phyloP scores from a whole-genome alignment of 2,329 filamentous ascomycete species.

The Geoglossum cookeanum region DNA sequence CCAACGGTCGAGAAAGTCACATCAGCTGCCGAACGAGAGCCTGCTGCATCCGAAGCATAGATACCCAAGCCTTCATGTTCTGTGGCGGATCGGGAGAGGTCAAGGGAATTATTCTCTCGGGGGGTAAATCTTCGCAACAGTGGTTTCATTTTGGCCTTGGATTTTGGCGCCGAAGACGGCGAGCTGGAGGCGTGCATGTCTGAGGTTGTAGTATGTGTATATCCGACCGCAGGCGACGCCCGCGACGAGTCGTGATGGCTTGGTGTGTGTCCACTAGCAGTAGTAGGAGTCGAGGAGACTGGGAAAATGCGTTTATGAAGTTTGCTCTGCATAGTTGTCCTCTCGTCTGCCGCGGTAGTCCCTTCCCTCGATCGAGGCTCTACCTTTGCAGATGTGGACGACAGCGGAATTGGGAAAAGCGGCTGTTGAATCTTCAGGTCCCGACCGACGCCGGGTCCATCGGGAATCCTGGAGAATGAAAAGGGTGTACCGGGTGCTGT shows the following conservation, averaged over 20 bases:
- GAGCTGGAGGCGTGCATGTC: conserved; percentile 5
- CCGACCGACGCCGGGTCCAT: neutral
- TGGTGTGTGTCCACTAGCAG: conserved; percentile 1
- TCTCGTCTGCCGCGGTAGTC: conserved; percentile 2
- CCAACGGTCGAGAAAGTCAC: conserved; percentile 23
- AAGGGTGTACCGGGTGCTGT: neutral
- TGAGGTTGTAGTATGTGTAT: neutral
- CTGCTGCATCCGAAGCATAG: conserved; percentile 23
- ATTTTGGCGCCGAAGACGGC: conserved; percentile 9
- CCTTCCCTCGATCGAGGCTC: neutral
- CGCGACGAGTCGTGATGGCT: neutral
- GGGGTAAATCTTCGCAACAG: conserved; percentile 33
- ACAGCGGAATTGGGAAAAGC: neutral
- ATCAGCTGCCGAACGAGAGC: conserved; percentile 23
- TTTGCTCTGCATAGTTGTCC: conserved; percentile 17
- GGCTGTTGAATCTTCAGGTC: neutral
- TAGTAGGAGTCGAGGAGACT: neutral
- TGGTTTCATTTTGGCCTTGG: conserved; percentile 31
- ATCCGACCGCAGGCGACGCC: neutral
- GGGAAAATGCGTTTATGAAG: conserved; percentile 19
- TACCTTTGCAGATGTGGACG: neutral
- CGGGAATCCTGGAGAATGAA: neutral
- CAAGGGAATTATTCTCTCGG: conserved; percentile 30
- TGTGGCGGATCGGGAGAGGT: conserved; percentile 33
- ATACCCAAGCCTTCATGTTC: conserved; percentile 40